Percentiles rank a stretch among this genome's conserved stretches.
Conservation (phyloP, 805 yeast genomes). For the Soucietia sequanensis region DNA sequence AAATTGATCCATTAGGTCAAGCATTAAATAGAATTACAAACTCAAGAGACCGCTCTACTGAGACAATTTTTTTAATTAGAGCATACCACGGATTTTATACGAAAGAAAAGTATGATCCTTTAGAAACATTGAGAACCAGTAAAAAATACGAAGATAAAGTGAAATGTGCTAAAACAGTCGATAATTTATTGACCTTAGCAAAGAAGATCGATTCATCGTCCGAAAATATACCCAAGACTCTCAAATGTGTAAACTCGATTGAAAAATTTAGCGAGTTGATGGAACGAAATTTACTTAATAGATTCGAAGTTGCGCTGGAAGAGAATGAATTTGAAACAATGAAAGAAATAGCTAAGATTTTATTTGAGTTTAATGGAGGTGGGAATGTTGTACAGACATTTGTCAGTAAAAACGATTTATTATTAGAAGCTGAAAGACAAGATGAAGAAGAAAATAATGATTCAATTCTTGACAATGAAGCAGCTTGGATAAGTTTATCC, state of each 20-base stretch:
- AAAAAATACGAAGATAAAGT: constrained; percentile 49
- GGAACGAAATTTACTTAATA: constrained; percentile 67
- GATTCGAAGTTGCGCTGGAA: constrained; percentile 73
- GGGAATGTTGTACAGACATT: constrained; percentile 77
- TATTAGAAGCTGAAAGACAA: constrained; percentile 45
- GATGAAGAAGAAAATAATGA: constrained; percentile 29
- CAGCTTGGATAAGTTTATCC: constrained; percentile 57
- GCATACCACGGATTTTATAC: constrained; percentile 76
- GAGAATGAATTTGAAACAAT: constrained; percentile 66
- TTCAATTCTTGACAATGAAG: constrained; percentile 40
- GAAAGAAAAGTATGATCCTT: constrained; percentile 51
- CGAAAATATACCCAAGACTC: constrained; percentile 43
- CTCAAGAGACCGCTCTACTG: constrained; percentile 69
- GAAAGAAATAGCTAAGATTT: constrained; percentile 71
- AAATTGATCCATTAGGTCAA: constrained; percentile 69
- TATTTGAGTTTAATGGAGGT: constrained; percentile 83
- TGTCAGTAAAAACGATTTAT: constrained; percentile 74
- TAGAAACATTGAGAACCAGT: constrained; percentile 57
- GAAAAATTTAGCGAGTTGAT: constrained; percentile 72
- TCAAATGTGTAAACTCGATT: constrained; percentile 43
- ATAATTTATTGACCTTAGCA: constrained; percentile 63
- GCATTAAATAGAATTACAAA: constrained; percentile 64
- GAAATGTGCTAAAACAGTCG: constrained; percentile 67
- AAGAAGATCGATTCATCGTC: constrained; percentile 55
- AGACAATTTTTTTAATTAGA: constrained; percentile 68